Percentiles rank a stretch among this genome's conserved stretches.
These are phyloP conservation scores for Candida manassasensis DNA, from an alignment of 805 yeast genomes.

Conservation along the genomic window DNA sequence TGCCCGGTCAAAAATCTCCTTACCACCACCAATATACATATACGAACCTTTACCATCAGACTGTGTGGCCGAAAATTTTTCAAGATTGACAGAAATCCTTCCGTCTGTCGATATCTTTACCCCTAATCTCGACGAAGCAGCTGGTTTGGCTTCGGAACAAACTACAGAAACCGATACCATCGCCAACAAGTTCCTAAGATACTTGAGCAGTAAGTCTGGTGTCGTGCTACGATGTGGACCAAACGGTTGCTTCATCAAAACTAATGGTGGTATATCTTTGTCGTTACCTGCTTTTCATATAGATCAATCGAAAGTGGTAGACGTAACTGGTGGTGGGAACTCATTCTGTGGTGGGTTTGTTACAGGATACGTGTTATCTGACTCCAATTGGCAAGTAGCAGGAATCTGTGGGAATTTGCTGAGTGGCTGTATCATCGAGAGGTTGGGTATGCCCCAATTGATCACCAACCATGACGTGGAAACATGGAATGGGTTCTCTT, in stretches of 20 bases:
- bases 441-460: conserved; percentile 61
- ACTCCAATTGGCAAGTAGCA: conserved; percentile 46
- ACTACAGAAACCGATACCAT: conserved; percentile 39
- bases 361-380: conserved; percentile 50
- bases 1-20: conserved; percentile 8
- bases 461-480: conserved; percentile 19
- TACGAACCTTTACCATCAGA: conserved; percentile 89
- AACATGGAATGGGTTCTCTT: conserved; percentile 56
- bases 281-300: conserved; percentile 77
- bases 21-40: conserved; percentile 39
- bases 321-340: conserved; percentile 45
- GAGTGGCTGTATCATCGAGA: conserved; percentile 80
- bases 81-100: conserved; percentile 32
- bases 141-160: conserved; percentile 49
- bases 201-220: conserved; percentile 41
- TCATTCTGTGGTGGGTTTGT: conserved; percentile 43
- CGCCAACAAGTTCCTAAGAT: conserved; percentile 36
- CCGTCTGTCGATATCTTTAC: conserved; percentile 55
- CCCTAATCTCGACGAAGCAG: conserved; percentile 85
- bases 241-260: conserved; percentile 55
- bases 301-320: conserved; percentile 30
- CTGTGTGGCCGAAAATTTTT: conserved; percentile 48
- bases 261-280: conserved; percentile 12
- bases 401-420: conserved; percentile 69
- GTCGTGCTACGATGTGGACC: conserved; percentile 74